phyloP scores from a whole-genome alignment of 2,329 filamentous ascomycete genomes.

The Gyromitra esculenta region DNA sequence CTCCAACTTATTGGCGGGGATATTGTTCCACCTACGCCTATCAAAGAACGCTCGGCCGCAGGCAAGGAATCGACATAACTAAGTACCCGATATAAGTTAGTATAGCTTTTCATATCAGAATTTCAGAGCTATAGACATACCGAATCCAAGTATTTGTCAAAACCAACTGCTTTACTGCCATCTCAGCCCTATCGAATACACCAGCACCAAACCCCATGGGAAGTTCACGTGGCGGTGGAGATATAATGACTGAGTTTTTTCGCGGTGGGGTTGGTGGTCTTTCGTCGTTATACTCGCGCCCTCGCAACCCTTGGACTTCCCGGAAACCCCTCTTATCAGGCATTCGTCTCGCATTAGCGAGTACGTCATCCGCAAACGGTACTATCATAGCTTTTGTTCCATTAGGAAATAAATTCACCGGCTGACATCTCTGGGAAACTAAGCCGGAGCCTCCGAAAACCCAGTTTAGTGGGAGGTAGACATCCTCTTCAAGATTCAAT shows the following conservation, averaged over 20 bases:
- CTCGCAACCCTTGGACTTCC: conserved; percentile 13
- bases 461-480: conserved; percentile 66
- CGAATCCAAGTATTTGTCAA: conserved; percentile 72
- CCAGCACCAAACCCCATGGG: conserved; percentile 62
- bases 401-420: conserved; percentile 14
- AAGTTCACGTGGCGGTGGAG: background rate
- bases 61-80: conserved; percentile 53
- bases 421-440: conserved; percentile 12
- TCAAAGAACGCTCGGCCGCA: conserved; percentile 32
- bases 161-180: conserved; percentile 73
- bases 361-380: conserved; percentile 51
- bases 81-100: conserved; percentile 19
- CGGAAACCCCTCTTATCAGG: conserved; percentile 26
- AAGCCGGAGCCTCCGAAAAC: conserved; percentile 68
- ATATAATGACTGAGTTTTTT: conserved; percentile 36
- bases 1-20: conserved; percentile 47
- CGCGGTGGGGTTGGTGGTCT: conserved; percentile 41
- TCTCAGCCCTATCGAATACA: conserved; percentile 70
- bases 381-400: conserved; percentile 42
- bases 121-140: conserved; percentile 22
- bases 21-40: conserved; percentile 40
- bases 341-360: conserved; percentile 21
- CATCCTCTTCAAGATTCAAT: conserved; percentile 71
- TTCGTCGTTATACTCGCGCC: conserved; percentile 18
- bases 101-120: background rate